Conservation (phyloP, 129 eudicot genomes). For the Daucus carota region DH1_v3.0 NC_030381.2:28394001-28394500, state of each 20-base stretch:
- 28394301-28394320: not conserved
- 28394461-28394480: no score
- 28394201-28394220: conserved; percentile 95
- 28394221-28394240: conserved; percentile 80
- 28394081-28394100: not conserved
- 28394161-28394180: conserved; percentile 89
- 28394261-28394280: not conserved
- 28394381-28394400: no score
- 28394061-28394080: not conserved
- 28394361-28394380: no score
- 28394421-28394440: no score
- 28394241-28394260: not conserved
- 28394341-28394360: no score
- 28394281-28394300: not conserved
- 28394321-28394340: not conserved
- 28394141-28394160: conserved; percentile 99
- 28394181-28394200: conserved; percentile 97
- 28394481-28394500: no score
- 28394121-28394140: conserved; percentile 56
- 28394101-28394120: no score
- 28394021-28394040: no score
- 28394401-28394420: no score
- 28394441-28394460: no score
- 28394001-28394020: conserved; percentile 4
- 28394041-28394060: not conserved